phyloP scores from a whole-genome alignment of 805 yeast species.

The Isabelozyma gotoi region DNA sequence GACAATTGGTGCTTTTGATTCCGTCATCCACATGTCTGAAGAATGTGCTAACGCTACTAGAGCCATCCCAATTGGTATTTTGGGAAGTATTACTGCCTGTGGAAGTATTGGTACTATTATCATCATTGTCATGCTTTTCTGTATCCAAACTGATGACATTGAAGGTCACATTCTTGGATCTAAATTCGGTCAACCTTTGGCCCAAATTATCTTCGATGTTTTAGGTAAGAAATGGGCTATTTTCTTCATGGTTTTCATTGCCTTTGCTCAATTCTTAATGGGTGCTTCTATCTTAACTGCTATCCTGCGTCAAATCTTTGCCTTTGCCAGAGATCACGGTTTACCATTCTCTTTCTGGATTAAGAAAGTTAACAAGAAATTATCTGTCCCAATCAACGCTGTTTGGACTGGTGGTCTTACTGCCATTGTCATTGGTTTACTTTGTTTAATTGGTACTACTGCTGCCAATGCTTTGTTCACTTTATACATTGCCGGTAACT shows the following conservation, averaged over 20 bases:
- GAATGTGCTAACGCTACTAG: conserved; percentile 25
- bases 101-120: conserved; percentile 23
- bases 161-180: conserved; percentile 17
- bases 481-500: conserved; percentile 41
- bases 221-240: conserved; percentile 31
- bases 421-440: conserved; percentile 36
- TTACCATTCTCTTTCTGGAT: conserved; percentile 25
- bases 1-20: conserved; percentile 35
- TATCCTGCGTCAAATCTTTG: conserved; percentile 28
- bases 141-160: conserved; percentile 22
- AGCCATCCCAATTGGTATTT: conserved; percentile 29
- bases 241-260: conserved; percentile 26
- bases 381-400: conserved; percentile 27
- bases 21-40: conserved; percentile 33
- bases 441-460: conserved; percentile 38
- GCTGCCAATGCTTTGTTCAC: conserved; percentile 48
- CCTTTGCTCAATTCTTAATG: conserved; percentile 30
- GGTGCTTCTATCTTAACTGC: conserved; percentile 31
- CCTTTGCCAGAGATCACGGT: conserved; percentile 31
- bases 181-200: conserved; percentile 26
- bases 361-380: conserved; percentile 21
- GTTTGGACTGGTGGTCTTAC: conserved; percentile 32
- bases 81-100: conserved; percentile 28
- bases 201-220: conserved; percentile 27
- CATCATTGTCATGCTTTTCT: conserved; percentile 21